A percentile compares a stretch with the other conserved stretches of the same genome.
Evolutionary conservation across 106 monocot species (phyloP).

Genomic region (Dactylorhiza incarnata): DNA sequence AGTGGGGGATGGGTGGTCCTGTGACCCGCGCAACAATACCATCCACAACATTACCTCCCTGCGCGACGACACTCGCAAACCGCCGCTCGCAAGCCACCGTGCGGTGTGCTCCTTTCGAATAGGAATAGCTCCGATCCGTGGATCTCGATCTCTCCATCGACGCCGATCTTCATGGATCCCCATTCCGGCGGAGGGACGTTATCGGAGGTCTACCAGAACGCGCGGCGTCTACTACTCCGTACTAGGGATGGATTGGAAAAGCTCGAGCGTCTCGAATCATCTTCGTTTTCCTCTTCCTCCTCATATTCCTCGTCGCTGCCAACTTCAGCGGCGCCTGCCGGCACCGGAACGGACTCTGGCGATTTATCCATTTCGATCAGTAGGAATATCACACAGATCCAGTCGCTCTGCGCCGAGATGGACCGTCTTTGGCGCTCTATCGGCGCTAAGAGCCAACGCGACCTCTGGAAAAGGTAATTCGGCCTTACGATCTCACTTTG

Average conservation of each 20-base stretch:
- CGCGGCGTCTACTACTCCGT: conserved; percentile 59
- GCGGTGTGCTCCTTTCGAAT: too few relatives aligned
- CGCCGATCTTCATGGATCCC: conserved; percentile 3
- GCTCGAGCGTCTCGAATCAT: conserved; percentile 59
- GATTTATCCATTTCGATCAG: conserved; percentile 44
- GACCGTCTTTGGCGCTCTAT: conserved; percentile 83
- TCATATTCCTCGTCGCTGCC: conserved; percentile 13
- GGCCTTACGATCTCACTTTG: neutral
- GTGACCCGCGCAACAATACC: too few relatives aligned
- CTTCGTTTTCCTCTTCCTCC: conserved; percentile 30
- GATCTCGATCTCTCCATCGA: neutral
- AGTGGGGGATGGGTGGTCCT: too few relatives aligned
- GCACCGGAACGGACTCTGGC: conserved; percentile 15
- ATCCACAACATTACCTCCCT: too few relatives aligned
- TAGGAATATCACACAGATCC: conserved; percentile 72
- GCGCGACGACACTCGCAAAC: too few relatives aligned
- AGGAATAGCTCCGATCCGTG: too few relatives aligned
- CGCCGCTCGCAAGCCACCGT: too few relatives aligned
- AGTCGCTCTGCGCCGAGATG: conserved; percentile 79
- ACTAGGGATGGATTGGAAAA: conserved; percentile 44
- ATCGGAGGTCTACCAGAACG: conserved; percentile 76
- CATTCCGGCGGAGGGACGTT: conserved; percentile 36
- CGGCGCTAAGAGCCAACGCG: conserved; percentile 55
- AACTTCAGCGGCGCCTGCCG: conserved; percentile 1
- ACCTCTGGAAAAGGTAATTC: conserved; percentile 84